Conservation (phyloP, 176 grass and related monocot species). For the Carex kokanica region DNA sequence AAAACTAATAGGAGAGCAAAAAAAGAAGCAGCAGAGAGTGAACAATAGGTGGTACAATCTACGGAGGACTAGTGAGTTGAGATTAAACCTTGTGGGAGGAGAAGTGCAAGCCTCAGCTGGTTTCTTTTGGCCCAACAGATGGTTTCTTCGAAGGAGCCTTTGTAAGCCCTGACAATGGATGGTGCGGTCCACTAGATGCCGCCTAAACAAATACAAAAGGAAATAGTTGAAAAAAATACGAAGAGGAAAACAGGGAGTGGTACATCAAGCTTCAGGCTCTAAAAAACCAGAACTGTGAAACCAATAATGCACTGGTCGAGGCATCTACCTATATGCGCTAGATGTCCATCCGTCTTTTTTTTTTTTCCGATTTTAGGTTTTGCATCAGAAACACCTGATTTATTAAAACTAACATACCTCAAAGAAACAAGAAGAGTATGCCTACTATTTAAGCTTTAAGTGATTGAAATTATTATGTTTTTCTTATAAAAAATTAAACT, state of each 20-base stretch:
- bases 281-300: not conserved
- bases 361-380: not conserved
- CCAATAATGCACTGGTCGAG: not conserved
- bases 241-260: not conserved
- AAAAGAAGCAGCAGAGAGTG: slow-evolving; percentile 13
- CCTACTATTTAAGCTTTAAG: not conserved
- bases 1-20: not conserved
- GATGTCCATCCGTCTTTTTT: too few species aligned
- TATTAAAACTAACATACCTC: not conserved
- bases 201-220: slow-evolving; percentile 34
- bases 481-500: not conserved
- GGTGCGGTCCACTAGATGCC: slow-evolving; percentile 43
- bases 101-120: slow-evolving; percentile 56
- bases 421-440: not conserved
- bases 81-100: slow-evolving; percentile 59
- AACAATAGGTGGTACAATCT: slow-evolving; percentile 14
- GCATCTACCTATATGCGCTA: not conserved
- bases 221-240: not conserved
- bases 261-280: not conserved
- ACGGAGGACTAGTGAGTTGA: slow-evolving; percentile 22
- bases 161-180: slow-evolving; percentile 25
- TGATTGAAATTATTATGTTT: not conserved
- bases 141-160: slow-evolving; percentile 79
- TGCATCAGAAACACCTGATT: not conserved
- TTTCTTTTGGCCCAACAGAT: slow-evolving; percentile 89